Evolutionary conservation across 306 rosid species (phyloP).

Genomic region (Trifolium subterraneum): DNA sequence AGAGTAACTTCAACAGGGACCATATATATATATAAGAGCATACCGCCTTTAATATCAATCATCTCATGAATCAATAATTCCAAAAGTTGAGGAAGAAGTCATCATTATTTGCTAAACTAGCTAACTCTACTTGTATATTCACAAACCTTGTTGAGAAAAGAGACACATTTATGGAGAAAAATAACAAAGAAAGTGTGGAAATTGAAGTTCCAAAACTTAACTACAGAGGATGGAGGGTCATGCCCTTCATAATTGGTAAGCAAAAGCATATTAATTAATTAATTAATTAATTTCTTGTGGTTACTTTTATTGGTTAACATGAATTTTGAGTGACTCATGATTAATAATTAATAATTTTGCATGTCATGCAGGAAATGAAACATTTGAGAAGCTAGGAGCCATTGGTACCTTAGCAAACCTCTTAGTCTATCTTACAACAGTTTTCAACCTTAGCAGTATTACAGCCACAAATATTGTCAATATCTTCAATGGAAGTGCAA

Average conservation of each 20-base stretch:
- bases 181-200: constrained; percentile 42
- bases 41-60: constrained; percentile 14
- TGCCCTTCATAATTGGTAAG: constrained; percentile 89
- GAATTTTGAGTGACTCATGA: constrained; percentile 13
- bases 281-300: background rate
- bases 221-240: constrained; percentile 86
- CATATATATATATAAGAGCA: background rate
- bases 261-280: background rate
- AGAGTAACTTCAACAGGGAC: background rate
- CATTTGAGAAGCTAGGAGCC: constrained; percentile 91
- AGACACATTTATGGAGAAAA: constrained; percentile 42
- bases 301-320: background rate
- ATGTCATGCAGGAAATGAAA: constrained; percentile 77
- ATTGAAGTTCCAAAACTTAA: constrained; percentile 43
- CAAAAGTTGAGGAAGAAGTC: background rate
- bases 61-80: constrained; percentile 13
- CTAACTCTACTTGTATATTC: background rate
- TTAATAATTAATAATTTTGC: background rate
- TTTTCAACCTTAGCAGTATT: constrained; percentile 72
- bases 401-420: constrained; percentile 80
- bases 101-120: constrained; percentile 22
- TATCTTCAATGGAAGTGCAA: constrained; percentile 76
- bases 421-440: constrained; percentile 72
- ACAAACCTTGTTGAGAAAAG: background rate
- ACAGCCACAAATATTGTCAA: constrained; percentile 71